A percentile compares a stretch with the other conserved stretches of the same genome.
phyloP scores from a whole-genome alignment of 75 land plant genomes.

The Sequoiadendron giganteum region DNA sequence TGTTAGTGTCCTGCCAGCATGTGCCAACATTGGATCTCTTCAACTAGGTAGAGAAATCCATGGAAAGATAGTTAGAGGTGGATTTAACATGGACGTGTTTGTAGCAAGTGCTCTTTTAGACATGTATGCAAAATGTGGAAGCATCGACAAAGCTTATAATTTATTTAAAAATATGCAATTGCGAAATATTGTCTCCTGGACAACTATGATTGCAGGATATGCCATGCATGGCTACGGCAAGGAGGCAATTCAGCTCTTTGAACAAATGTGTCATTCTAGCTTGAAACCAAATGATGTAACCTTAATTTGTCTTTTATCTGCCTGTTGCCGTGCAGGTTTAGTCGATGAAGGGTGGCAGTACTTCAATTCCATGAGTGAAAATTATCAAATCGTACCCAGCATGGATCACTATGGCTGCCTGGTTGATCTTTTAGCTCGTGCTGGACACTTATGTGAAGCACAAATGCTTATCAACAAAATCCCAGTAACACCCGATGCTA shows the following conservation, averaged over 20 bases:
- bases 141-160: constrained; percentile 25
- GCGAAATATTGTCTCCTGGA: constrained; percentile 64
- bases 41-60: constrained; percentile 43
- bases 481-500: constrained; percentile 48
- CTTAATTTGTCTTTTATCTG: constrained; percentile 24
- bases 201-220: constrained; percentile 47
- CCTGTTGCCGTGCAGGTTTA: constrained; percentile 68
- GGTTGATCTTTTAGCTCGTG: constrained; percentile 71
- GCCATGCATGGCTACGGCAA: constrained; percentile 31
- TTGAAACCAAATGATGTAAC: constrained; percentile 2
- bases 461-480: constrained; percentile 34
- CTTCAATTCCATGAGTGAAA: constrained; percentile 36
- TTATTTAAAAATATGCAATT: constrained; percentile 24
- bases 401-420: constrained; percentile 69
- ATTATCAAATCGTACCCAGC: constrained; percentile 50
- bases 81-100: constrained; percentile 28
- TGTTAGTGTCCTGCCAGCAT: constrained; percentile 54
- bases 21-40: constrained; percentile 33
- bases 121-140: constrained; percentile 62
- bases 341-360: constrained; percentile 43
- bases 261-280: constrained; percentile 21
- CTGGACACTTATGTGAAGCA: constrained; percentile 47
- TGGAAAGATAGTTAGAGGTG: constrained; percentile 39
- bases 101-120: constrained; percentile 50
- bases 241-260: constrained; percentile 36